Conservation (phyloP, 2,329 filamentous ascomycete genomes). For the Hymenoscyphus fraxineus region DNA sequence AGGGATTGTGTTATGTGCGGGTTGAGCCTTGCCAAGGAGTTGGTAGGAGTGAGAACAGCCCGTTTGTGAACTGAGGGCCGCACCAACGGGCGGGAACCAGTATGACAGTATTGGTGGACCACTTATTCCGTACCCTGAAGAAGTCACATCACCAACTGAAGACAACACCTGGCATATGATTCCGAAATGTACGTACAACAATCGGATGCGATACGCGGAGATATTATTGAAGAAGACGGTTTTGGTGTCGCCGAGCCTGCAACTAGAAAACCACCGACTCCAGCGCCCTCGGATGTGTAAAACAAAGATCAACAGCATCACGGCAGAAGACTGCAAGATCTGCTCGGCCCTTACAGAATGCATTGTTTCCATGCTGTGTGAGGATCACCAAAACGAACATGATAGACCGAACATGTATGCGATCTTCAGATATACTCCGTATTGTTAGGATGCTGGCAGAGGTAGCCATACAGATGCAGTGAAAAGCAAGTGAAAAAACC, state of each 20-base stretch:
- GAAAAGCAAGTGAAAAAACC: neutral
- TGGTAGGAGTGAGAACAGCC: neutral
- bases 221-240: neutral
- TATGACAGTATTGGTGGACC: too few species aligned
- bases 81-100: neutral
- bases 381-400: neutral
- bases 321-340: neutral
- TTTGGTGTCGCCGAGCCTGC: neutral
- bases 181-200: neutral
- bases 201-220: neutral
- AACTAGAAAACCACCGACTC: neutral
- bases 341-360: neutral
- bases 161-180: neutral
- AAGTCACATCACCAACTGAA: neutral
- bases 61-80: neutral
- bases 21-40: slow-evolving; percentile 1
- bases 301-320: slow-evolving; percentile 1
- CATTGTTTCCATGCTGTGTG: neutral
- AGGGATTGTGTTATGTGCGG: neutral
- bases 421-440: neutral
- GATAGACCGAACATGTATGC: neutral
- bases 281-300: neutral
- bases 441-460: neutral
- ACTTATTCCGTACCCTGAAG: too few species aligned
- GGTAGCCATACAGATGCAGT: slow-evolving; percentile 2